Evolutionary conservation across 176 grass and related monocot species (phyloP).

Genomic region (Rhynchospora tenuis): DNA sequence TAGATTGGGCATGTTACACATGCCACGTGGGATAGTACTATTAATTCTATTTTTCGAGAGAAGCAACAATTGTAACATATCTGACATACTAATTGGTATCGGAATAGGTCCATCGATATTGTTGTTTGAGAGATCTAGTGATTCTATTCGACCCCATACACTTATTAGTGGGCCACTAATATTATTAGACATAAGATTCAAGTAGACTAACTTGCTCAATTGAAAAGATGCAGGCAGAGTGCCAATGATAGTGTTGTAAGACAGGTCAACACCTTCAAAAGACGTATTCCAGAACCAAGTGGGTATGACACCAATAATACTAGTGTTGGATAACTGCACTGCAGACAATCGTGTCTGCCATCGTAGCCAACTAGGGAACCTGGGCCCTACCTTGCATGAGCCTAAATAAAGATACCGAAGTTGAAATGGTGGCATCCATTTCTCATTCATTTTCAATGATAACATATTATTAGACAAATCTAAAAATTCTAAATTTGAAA

Average conservation of each 20-base stretch:
- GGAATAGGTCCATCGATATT: too few species aligned
- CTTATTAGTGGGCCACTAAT: not conserved
- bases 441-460: not conserved
- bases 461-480: constrained; percentile 1
- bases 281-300: not conserved
- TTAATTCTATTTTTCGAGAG: constrained; percentile 15
- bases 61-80: too few species aligned
- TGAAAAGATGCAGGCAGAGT: not conserved
- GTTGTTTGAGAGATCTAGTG: not conserved
- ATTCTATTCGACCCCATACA: too few species aligned
- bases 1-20: not conserved
- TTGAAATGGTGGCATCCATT: constrained; percentile 31
- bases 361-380: constrained; percentile 16
- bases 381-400: constrained; percentile 13
- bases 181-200: not conserved
- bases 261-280: not conserved
- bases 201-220: not conserved
- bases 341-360: not conserved
- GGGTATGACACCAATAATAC: not conserved
- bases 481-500: not conserved
- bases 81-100: too few species aligned
- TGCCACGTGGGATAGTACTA: constrained; percentile 1
- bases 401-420: not conserved
- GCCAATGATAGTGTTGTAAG: not conserved
- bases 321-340: not conserved